Evolutionary conservation across 2,329 filamentous ascomycete species (phyloP).

Genomic region (Tetracladium maxilliforme): DNA sequence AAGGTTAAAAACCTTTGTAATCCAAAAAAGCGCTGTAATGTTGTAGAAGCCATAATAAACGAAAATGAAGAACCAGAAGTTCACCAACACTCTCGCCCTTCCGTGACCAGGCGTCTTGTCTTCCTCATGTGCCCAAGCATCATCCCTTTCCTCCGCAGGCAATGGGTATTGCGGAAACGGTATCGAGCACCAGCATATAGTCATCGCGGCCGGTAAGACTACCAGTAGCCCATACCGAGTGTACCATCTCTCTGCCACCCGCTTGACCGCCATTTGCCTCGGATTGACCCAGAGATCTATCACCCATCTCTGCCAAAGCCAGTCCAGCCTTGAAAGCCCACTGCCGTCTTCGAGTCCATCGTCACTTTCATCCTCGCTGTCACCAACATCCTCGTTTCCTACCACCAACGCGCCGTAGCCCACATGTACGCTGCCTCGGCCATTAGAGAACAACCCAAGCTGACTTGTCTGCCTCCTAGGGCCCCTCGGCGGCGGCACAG

Average conservation of each 20-base stretch:
- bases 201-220: conserved; percentile 44
- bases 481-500: conserved; percentile 23
- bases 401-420: conserved; percentile 34
- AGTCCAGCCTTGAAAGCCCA: conserved; percentile 9
- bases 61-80: conserved; percentile 59
- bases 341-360: conserved; percentile 20
- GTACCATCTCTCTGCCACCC: conserved; percentile 48
- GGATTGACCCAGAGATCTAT: conserved; percentile 47
- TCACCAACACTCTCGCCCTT: conserved; percentile 45
- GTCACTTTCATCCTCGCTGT: conserved; percentile 15
- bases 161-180: conserved; percentile 50
- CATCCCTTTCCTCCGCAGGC: conserved; percentile 24
- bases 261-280: conserved; percentile 39
- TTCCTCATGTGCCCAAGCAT: conserved; percentile 9
- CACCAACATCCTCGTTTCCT: conserved; percentile 13
- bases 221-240: conserved; percentile 45
- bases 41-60: conserved; percentile 59
- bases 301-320: conserved; percentile 14
- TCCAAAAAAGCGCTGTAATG: conserved; percentile 52
- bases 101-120: conserved; percentile 45
- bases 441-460: conserved; percentile 4
- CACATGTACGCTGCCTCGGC: conserved; percentile 4
- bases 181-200: conserved; percentile 48
- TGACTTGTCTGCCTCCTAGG: conserved; percentile 7
- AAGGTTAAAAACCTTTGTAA: conserved; percentile 58